Percentiles rank a stretch among this genome's conserved stretches.
Conservation (phyloP, 768 basidiomycete genomes). For the Neoboletus brunneissimus region DNA sequence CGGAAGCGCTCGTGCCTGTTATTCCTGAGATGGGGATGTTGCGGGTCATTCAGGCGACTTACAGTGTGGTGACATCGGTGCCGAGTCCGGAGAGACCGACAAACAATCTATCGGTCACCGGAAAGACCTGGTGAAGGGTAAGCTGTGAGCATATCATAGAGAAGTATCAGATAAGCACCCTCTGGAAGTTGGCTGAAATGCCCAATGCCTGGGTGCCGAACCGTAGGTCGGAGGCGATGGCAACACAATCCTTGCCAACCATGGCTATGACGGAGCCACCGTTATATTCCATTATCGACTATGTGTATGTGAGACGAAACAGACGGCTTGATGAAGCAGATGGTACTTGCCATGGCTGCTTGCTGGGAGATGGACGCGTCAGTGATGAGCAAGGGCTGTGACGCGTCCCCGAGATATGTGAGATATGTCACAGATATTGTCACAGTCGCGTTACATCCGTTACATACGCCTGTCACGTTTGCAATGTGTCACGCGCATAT, state of each 20-base stretch:
- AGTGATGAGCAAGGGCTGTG: conserved; percentile 12
- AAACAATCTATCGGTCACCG: conserved; percentile 89
- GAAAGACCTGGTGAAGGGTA: conserved; percentile 68
- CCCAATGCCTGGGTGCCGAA: conserved; percentile 85
- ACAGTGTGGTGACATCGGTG: conserved; percentile 92
- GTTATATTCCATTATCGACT: conserved; percentile 93
- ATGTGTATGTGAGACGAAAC: neutral
- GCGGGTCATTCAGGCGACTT: conserved; percentile 24
- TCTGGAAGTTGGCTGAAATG: conserved; percentile 91
- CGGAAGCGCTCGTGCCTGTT: conserved; percentile 84
- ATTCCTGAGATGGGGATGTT: conserved; percentile 3
- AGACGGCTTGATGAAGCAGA: neutral
- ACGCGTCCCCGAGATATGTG: conserved; percentile 18
- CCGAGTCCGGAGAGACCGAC: conserved; percentile 90
- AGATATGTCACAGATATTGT: conserved; percentile 7
- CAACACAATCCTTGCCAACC: conserved; percentile 98
- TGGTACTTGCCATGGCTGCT: conserved; percentile 23
- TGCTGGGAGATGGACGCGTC: conserved; percentile 20
- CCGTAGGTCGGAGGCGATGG: conserved; percentile 93
- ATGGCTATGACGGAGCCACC: conserved; percentile 99
- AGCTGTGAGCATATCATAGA: conserved; percentile 3
- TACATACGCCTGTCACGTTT: conserved; percentile 4
- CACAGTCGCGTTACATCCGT: conserved; percentile 5
- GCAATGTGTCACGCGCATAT: neutral
- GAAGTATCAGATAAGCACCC: conserved; percentile 50